Evolutionary conservation across 495 filamentous ascomycete genomes (phyloP).

Genomic region (Lentithecium fluviatile): DNA sequence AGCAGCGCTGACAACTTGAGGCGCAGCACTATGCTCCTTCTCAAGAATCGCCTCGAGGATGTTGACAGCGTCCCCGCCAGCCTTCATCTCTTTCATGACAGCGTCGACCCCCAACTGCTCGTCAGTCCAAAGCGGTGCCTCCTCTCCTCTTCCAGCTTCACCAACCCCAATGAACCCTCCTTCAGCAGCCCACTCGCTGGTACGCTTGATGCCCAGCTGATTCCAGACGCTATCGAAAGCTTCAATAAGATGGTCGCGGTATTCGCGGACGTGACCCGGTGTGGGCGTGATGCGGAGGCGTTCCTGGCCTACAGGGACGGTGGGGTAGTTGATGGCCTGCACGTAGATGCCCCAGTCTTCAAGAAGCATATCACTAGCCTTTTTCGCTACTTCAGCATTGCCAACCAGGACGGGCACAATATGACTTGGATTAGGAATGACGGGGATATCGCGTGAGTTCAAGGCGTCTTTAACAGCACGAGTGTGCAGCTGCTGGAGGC

Average conservation of each 20-base stretch:
- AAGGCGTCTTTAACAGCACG: conserved; percentile 83
- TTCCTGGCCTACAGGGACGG: conserved; percentile 93
- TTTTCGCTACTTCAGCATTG: conserved; percentile 88
- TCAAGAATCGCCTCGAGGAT: conserved; percentile 47
- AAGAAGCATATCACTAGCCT: conserved; percentile 83
- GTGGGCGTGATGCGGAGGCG: conserved; percentile 93
- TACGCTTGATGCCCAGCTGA: conserved; percentile 83
- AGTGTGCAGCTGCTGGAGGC: conserved; percentile 93
- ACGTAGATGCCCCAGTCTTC: conserved; percentile 92
- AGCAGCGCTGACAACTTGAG: conserved; percentile 44
- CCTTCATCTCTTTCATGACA: conserved; percentile 52
- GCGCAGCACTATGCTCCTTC: conserved; percentile 46
- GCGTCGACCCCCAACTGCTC: conserved; percentile 72
- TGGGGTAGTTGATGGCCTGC: conserved; percentile 98
- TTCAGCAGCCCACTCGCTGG: conserved; percentile 82
- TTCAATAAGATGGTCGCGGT: conserved; percentile 78
- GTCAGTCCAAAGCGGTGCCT: conserved; percentile 79
- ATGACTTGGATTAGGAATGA: conserved; percentile 95
- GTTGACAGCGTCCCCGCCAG: conserved; percentile 41
- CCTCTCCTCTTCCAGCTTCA: conserved; percentile 57
- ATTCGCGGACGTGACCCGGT: conserved; percentile 80
- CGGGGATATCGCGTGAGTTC: conserved; percentile 79
- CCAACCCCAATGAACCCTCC: conserved; percentile 95
- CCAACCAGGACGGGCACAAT: conserved; percentile 94
- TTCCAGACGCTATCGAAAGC: conserved; percentile 86